Evolutionary conservation across 768 basidiomycete species (phyloP), one percentile per base, ranked within the genome.

Genomic region (Boletus pseudopeckii): DNA sequence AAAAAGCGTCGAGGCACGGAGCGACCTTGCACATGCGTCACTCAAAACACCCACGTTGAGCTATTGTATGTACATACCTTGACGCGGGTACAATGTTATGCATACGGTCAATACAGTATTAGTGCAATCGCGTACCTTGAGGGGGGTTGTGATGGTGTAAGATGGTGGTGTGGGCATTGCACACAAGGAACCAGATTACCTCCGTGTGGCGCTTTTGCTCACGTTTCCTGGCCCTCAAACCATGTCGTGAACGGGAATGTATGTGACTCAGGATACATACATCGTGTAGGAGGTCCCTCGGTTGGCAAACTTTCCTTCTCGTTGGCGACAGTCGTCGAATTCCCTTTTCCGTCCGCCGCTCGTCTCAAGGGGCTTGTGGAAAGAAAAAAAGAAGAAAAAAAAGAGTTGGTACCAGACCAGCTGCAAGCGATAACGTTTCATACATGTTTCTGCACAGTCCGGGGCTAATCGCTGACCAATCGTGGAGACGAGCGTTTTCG

Each of bases 171-270:
- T 28, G 15, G 42, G 22, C n/a, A 37, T 26, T 26, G 24, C 24
- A 26, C 24, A n/a, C 9, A 44, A 47, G 61, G 40, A 15, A 45
- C 58, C 32, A 57, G 56, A 66, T 66, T 54, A 36, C 52, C 55
- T 57, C 64, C 57, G 57, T 44, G 55, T 52, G 55, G 52, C 54
- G 53, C 26, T 49, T 28, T 38, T 38, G 28, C 18, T 39, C 45
- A 42, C 39, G 34, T 48, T 38, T 48, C 37, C 4, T 26, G 7
- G 15, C 34, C 43, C 42, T n/a, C 38, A 4, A 32, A 3, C 24
- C 26, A 11, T 50, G 39, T 36, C 28, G 30, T 34, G 26, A 42
- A 24, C n/a, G 30, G 24, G 28, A 28, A 44, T 28, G 38, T 38
- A 32, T n/a, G 11, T n/a, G 38, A 37, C 34, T 40, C 51, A 42